These are phyloP conservation scores for Nicotiana benthamiana DNA, from an alignment of 257 asterid genomes.

Conservation along the genomic window DNA sequence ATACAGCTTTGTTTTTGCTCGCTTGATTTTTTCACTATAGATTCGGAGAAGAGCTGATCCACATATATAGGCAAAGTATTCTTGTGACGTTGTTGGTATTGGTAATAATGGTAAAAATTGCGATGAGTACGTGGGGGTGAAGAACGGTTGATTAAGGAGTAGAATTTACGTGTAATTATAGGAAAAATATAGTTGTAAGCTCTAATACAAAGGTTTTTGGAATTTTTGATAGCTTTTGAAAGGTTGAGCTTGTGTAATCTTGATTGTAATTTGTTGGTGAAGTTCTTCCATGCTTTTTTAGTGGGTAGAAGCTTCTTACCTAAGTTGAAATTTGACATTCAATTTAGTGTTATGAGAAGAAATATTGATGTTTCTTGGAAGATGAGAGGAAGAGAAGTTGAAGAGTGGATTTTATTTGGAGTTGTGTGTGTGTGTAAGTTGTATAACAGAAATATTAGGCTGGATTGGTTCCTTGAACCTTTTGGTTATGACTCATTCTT, in stretches of 20 bases:
- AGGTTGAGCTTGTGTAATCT: constrained; percentile 19
- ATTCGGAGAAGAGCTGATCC: constrained; percentile 28
- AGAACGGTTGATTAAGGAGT: constrained; percentile 1
- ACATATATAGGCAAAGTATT: constrained; percentile 20
- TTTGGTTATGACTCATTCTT: constrained; percentile 5
- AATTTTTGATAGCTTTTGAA: constrained; percentile 13
- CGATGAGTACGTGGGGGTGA: background rate
- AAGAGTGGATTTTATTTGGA: constrained; percentile 15
- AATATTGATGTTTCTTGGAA: background rate
- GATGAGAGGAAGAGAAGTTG: constrained; percentile 9
- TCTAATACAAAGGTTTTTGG: constrained; percentile 12
- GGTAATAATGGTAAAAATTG: constrained; percentile 3
- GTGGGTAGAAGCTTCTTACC: constrained; percentile 27
- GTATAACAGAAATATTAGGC: constrained; percentile 10
- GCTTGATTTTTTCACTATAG: background rate
- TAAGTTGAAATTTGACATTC: constrained; percentile 33
- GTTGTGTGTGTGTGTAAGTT: background rate
- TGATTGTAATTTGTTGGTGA: constrained; percentile 20
- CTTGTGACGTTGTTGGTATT: background rate
- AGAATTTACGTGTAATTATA: constrained; percentile 10
- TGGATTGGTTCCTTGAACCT: constrained; percentile 8
- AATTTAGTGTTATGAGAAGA: background rate
- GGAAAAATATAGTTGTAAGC: constrained; percentile 9
- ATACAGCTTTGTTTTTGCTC: background rate
- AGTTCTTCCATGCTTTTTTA: constrained; percentile 32